phyloP scores from a whole-genome alignment of 2,329 filamentous ascomycete genomes.

The Pseudogymnoascus sp. region DNA sequence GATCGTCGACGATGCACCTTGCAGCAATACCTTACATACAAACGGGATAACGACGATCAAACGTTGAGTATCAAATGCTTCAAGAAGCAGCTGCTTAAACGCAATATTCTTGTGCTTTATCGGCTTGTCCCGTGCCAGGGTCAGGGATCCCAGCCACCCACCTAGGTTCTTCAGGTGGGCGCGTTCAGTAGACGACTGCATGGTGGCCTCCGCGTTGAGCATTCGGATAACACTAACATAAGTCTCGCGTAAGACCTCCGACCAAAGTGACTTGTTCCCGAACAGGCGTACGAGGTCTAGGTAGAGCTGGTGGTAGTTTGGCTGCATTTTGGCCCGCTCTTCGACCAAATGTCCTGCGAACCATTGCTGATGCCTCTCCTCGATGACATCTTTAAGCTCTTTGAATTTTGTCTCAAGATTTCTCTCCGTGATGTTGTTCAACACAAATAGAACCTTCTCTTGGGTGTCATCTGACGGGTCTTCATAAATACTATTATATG shows the following conservation, averaged over 20 bases:
- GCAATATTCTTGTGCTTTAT: slow-evolving; percentile 96
- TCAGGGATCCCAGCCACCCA: slow-evolving; percentile 86
- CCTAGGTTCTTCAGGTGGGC: slow-evolving; percentile 88
- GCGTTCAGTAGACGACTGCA: slow-evolving; percentile 76
- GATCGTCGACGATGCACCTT: slow-evolving; percentile 74
- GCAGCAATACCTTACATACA: slow-evolving; percentile 87
- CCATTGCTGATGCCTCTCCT: slow-evolving; percentile 83
- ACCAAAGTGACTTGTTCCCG: slow-evolving; percentile 68
- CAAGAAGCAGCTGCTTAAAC: slow-evolving; percentile 89
- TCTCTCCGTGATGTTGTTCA: slow-evolving; percentile 91
- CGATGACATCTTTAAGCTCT: slow-evolving; percentile 70
- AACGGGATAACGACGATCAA: slow-evolving; percentile 91
- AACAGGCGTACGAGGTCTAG: slow-evolving; percentile 80
- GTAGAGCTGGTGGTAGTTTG: slow-evolving; percentile 92
- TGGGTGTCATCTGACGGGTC: slow-evolving; percentile 79
- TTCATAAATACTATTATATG: slow-evolving; percentile 57
- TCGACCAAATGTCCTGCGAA: slow-evolving; percentile 93
- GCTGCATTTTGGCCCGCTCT: slow-evolving; percentile 91
- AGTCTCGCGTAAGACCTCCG: slow-evolving; percentile 85
- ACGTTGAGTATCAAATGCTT: slow-evolving; percentile 87
- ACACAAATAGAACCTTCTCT: slow-evolving; percentile 87
- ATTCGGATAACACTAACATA: slow-evolving; percentile 78
- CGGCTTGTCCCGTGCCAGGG: slow-evolving; percentile 85
- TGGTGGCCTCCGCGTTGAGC: slow-evolving; percentile 80
- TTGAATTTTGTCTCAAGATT: slow-evolving; percentile 78